Conservation (phyloP, 768 basidiomycete genomes). For the Mycena floridula region DNA sequence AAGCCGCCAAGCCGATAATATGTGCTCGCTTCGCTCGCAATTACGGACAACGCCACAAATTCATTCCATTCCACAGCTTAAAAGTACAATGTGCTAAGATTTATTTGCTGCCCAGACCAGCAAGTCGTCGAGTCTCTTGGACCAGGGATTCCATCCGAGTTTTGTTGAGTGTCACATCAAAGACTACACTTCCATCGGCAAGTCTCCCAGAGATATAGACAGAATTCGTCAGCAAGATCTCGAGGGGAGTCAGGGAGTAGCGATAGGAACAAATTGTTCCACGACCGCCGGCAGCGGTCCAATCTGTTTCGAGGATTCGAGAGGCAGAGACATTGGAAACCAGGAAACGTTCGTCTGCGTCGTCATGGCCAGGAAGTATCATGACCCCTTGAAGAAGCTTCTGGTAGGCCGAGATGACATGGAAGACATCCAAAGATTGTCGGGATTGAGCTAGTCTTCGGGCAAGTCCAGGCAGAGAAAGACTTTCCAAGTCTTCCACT, state of each 20-base stretch:
- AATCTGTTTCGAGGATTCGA: conserved; percentile 33
- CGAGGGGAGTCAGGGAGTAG: conserved; percentile 29
- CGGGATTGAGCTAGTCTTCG: conserved; percentile 15
- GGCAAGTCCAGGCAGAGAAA: conserved; percentile 23
- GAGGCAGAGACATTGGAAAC: conserved; percentile 36
- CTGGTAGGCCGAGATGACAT: background rate
- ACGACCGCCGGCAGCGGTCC: conserved; percentile 25
- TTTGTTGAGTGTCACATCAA: conserved; percentile 18
- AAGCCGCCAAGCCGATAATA: too few relatives aligned
- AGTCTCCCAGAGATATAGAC: conserved; percentile 33
- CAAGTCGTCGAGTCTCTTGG: conserved; percentile 1
- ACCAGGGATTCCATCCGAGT: background rate
- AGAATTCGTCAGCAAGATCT: conserved; percentile 27
- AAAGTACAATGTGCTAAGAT: too few relatives aligned
- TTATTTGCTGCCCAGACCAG: too few relatives aligned
- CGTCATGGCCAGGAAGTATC: conserved; percentile 26
- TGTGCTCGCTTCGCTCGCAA: too few relatives aligned
- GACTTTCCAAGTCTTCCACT: conserved; percentile 24
- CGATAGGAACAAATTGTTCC: conserved; percentile 33
- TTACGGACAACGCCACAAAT: too few relatives aligned
- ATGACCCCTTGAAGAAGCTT: conserved; percentile 4
- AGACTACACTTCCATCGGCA: conserved; percentile 29
- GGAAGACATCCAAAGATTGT: conserved; percentile 1
- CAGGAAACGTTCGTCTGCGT: conserved; percentile 28
- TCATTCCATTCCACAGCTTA: too few relatives aligned